Evolutionary conservation across 768 basidiomycete genomes (phyloP).

Genomic region (Leccinum incarnatum): DNA sequence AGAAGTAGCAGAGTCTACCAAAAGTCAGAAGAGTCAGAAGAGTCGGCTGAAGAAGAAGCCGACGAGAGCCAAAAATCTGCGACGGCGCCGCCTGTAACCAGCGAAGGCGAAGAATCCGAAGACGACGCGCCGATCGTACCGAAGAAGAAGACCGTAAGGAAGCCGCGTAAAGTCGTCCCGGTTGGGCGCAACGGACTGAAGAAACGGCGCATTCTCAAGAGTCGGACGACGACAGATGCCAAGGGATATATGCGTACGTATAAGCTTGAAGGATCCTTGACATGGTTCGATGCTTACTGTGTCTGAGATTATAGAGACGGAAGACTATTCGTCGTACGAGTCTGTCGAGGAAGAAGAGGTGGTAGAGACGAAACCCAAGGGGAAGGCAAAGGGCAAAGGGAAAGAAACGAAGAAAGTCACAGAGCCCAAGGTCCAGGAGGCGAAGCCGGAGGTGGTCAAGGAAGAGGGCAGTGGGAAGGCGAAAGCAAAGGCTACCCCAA

Average conservation of each 20-base stretch:
- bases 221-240: constrained; percentile 49
- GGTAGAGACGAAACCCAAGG: constrained; percentile 21
- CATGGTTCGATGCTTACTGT: background rate
- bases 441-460: constrained; percentile 9
- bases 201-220: constrained; percentile 66
- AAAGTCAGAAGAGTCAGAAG: constrained; percentile 16
- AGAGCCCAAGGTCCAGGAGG: constrained; percentile 17
- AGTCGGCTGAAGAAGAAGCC: constrained; percentile 20
- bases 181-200: constrained; percentile 76
- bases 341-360: constrained; percentile 60
- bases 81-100: constrained; percentile 26
- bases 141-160: constrained; percentile 32
- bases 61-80: constrained; percentile 35
- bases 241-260: constrained; percentile 72
- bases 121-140: constrained; percentile 33
- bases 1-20: constrained; percentile 17
- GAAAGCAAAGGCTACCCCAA: constrained; percentile 19
- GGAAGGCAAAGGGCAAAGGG: constrained; percentile 17
- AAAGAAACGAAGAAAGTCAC: constrained; percentile 20
- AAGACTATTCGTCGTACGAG: constrained; percentile 81
- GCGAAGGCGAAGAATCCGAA: constrained; percentile 27
- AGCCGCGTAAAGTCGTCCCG: constrained; percentile 61
- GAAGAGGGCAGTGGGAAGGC: constrained; percentile 16
- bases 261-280: constrained; percentile 1
- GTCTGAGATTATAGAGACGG: constrained; percentile 46